Base-by-base conservation (phyloP, 345 rosid genomes). In the Salix caprea region DNA sequence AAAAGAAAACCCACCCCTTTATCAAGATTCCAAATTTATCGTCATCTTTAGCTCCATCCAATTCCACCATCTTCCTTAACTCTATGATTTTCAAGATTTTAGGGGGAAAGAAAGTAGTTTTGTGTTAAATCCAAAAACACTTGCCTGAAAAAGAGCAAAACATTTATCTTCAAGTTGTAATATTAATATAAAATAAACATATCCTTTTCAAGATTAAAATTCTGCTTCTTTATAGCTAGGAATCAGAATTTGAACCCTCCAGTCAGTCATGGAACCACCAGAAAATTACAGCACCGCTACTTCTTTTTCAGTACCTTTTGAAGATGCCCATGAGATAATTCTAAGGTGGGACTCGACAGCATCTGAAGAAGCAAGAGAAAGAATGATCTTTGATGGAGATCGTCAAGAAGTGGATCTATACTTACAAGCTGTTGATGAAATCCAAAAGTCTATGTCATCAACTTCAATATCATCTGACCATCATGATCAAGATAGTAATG, bases 311-410 rank as follows among this genome's bases (percentile, higher is more conserved):
- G 64, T 60, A 65, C 82, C 80, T 15, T 87, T 88, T 34, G 96
- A 90, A 28, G 78, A 84, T 48, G 97, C 98, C 0, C 89, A 93
- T 89, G 84, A 78, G 84, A 77, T 95, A 7, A 93, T 95, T 64
- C 87, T 90, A n/a, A 81, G 95, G 52, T 93, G 99, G 99, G 97
- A 95, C 82, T 89, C 99, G 0, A 85, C 97, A 16, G 91, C 90
- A 4, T 95, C 97, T 0, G 99, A 92, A 76, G 99, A 92, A 64
- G 94, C 96, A 0, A 80, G 91, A 9, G 97, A 90, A 72, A 93
- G 80, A 84, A 93, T 93, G 98, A 90, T 95, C 24, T 95, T 95
- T 81, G 89, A 88, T 30, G 84, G 84, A 70, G 94, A 93, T 83
- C 92, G 97, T 10, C 73, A 74, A 8, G 94, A 93, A 68, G 96